phyloP scores from a whole-genome alignment of 805 yeast species.

The Candida qinlingensis region DNA sequence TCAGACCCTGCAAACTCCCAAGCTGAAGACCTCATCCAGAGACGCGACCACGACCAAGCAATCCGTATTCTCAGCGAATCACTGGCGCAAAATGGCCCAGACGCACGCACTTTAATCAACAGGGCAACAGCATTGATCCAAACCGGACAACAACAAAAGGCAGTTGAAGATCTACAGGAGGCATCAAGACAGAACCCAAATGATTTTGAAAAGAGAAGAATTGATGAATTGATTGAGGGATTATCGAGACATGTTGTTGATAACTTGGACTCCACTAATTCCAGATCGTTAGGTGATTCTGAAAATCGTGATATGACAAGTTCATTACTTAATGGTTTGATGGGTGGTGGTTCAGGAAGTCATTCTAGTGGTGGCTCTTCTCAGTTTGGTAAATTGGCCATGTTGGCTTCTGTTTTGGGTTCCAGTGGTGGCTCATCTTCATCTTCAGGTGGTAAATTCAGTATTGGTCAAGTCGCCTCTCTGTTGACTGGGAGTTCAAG shows the following conservation, averaged over 20 bases:
- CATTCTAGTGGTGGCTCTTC: constrained; percentile 12
- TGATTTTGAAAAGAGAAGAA: constrained; percentile 12
- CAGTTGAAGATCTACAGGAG: constrained; percentile 18
- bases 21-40: constrained; percentile 9
- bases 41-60: constrained; percentile 4
- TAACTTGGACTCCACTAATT: constrained; percentile 15
- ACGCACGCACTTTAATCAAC: constrained; percentile 18
- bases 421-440: not conserved
- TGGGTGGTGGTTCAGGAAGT: constrained; percentile 13
- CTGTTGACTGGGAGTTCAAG: constrained; percentile 7
- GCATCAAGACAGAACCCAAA: constrained; percentile 21
- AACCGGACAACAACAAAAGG: constrained; percentile 15
- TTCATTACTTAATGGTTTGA: constrained; percentile 17
- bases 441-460: constrained; percentile 9
- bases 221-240: constrained; percentile 18
- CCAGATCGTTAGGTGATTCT: constrained; percentile 17
- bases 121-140: constrained; percentile 18
- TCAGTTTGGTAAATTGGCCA: constrained; percentile 11
- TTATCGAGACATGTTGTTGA: constrained; percentile 20
- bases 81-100: constrained; percentile 9
- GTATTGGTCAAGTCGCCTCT: constrained; percentile 12
- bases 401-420: constrained; percentile 14
- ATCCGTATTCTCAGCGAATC: not conserved
- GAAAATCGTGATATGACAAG: constrained; percentile 18
- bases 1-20: constrained; percentile 12